Conservation (phyloP, 192 early-diverging fungal genomes). For the Physocladia obscura region DNA sequence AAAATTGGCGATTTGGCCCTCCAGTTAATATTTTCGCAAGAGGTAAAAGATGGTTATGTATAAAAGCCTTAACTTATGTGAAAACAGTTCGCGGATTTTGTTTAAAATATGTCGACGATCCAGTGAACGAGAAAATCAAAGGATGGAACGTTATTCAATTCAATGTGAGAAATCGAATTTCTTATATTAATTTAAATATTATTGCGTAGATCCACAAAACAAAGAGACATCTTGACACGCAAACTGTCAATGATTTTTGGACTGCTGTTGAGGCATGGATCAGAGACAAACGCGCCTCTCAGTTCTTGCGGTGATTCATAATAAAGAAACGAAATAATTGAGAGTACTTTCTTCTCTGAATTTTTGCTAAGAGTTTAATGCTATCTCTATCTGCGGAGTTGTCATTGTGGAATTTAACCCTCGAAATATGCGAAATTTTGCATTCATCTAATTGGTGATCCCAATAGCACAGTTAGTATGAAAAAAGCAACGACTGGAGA, state of each 20-base stretch:
- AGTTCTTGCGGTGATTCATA: slow-evolving; percentile 29
- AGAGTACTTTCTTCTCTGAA: not conserved
- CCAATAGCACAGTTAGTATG: too few relatives aligned
- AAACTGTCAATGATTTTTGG: slow-evolving; percentile 57
- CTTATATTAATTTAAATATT: not conserved
- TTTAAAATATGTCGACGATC: slow-evolving; percentile 55
- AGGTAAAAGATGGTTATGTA: slow-evolving; percentile 26
- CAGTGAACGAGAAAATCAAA: slow-evolving; percentile 36
- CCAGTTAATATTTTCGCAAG: slow-evolving; percentile 82
- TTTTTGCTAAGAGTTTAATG: not conserved
- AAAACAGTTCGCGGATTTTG: slow-evolving; percentile 49
- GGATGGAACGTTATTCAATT: slow-evolving; percentile 50
- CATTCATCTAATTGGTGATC: too few relatives aligned
- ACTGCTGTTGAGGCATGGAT: slow-evolving; percentile 45
- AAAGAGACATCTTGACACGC: slow-evolving; percentile 49
- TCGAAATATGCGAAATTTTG: too few relatives aligned
- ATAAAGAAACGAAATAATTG: too few relatives aligned
- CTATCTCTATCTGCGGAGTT: too few relatives aligned
- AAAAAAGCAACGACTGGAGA: too few relatives aligned
- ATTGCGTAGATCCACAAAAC: slow-evolving; percentile 48
- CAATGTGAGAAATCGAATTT: slow-evolving; percentile 37
- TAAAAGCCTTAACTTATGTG: not conserved
- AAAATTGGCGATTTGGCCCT: slow-evolving; percentile 81
- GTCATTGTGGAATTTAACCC: too few relatives aligned
- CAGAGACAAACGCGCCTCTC: slow-evolving; percentile 17